These are phyloP conservation scores for Lojkania enalia DNA, from an alignment of 2,329 filamentous ascomycete species.

Conservation along the genomic window DNA sequence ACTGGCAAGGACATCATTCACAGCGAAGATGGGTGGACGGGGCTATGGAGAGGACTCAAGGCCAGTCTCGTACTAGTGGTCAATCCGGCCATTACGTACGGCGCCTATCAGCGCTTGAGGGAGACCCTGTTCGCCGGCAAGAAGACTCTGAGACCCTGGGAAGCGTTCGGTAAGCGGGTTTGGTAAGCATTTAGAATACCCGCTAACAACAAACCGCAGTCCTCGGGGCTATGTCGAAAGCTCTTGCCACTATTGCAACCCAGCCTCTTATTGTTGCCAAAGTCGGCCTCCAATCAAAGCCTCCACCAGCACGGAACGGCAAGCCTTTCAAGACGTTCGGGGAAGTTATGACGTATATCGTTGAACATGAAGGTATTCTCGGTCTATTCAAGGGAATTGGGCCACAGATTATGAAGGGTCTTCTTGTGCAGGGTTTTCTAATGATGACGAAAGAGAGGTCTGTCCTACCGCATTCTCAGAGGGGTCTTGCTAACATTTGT, in stretches of 20 bases:
- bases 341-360: constrained; percentile 93
- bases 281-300: constrained; percentile 91
- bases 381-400: constrained; percentile 97
- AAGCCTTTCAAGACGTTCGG: constrained; percentile 92
- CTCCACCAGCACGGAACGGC: constrained; percentile 78
- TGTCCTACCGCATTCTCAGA: constrained; percentile 27
- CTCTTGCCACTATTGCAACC: constrained; percentile 85
- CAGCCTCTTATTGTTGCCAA: constrained; percentile 98
- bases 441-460: constrained; percentile 99
- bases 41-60: constrained; percentile 93
- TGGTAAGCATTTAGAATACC: constrained; percentile 4
- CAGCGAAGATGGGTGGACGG: constrained; percentile 84
- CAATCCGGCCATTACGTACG: constrained; percentile 97
- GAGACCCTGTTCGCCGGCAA: constrained; percentile 77
- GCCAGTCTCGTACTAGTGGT: constrained; percentile 93
- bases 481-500: neutral
- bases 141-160: constrained; percentile 73
- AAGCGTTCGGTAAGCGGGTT: constrained; percentile 80
- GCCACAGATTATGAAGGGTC: constrained; percentile 88
- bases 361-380: constrained; percentile 79
- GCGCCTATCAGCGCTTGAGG: constrained; percentile 88
- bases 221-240: constrained; percentile 89
- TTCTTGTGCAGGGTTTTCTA: constrained; percentile 90
- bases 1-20: constrained; percentile 88
- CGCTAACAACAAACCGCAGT: constrained; percentile 58